Base-by-base conservation (phyloP, 768 basidiomycete species). In the Imleria badia region DNA sequence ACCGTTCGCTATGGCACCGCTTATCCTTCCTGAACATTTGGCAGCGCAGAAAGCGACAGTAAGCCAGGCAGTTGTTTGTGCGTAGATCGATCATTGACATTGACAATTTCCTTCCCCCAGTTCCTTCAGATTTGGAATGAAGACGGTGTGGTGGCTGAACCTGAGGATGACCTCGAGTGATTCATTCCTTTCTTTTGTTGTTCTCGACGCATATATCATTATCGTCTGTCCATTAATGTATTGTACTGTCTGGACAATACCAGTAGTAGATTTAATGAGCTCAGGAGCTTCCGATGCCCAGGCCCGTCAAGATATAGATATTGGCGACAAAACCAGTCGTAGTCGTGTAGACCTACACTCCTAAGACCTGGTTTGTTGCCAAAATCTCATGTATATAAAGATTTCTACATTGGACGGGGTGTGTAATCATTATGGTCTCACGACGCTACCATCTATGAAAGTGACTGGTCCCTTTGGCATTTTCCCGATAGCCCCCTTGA, bases 81-180 rank as follows among this genome's bases (percentile, higher is more conserved):
- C 13, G 6, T 14, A 14, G 5, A n/a, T 29, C 20, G n/a, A 38
- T 36, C 13, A 17, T 38, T 66, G 45, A 64, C 13, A n/a, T 35
- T 66, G 45, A 64, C 40, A 1, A 36, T 46, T 20, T 39, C 22
- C 29, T 9, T 36, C 2, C 31, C 29, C 8, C 55, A 91, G 87
- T 87, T 90, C 69, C 73, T 89, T 48, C 82, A 84, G 57, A 82
- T 90, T 49, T 93, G 89, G 88, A 87, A 85, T 48, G 89, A 88
- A 65, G 89, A 91, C 61, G 90, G 89, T 23, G 77, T 89, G 34
- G 76, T 76, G 14, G 84, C 80, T 5, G 89, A 91, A 69, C 80
- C 79, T 11, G 75, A 74, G 51, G 84, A 83, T 42, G 76, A 82
- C 49, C 62, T 73, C 38, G 61, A 70, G 41, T 78, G 56, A 73